These are phyloP conservation scores for Saxophila tyrrhenica DNA, from an alignment of 495 filamentous ascomycete genomes.

Conservation along the genomic window DNA sequence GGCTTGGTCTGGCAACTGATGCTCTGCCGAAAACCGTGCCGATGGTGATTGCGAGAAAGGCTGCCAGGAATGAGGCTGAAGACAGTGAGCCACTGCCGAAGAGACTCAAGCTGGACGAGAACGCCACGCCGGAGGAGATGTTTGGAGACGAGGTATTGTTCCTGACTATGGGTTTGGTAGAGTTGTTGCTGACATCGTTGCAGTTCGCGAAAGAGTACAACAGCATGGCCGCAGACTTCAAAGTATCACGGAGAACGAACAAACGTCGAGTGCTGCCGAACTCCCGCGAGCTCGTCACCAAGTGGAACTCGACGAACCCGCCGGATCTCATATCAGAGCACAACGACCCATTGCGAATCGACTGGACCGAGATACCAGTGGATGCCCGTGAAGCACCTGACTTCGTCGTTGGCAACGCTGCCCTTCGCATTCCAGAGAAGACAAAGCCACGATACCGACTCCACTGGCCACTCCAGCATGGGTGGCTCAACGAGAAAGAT, in stretches of 20 bases:
- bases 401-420: conserved; percentile 69
- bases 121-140: conserved; percentile 54
- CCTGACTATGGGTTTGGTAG: conserved; percentile 14
- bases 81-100: conserved; percentile 71
- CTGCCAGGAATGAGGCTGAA: conserved; percentile 65
- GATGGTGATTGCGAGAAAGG: conserved; percentile 78
- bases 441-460: conserved; percentile 86
- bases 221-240: conserved; percentile 74
- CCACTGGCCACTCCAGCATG: conserved; percentile 80
- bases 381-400: conserved; percentile 49
- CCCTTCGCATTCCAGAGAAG: conserved; percentile 73
- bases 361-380: conserved; percentile 79
- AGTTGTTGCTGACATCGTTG: not conserved
- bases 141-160: conserved; percentile 64
- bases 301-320: conserved; percentile 72
- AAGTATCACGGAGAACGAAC: conserved; percentile 78
- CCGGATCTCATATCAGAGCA: conserved; percentile 83
- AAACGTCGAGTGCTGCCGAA: conserved; percentile 89
- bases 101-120: conserved; percentile 57
- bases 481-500: conserved; percentile 81
- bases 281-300: conserved; percentile 85
- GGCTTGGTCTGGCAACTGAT: conserved; percentile 88
- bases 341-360: conserved; percentile 82
- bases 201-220: conserved; percentile 66
- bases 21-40: conserved; percentile 87